Conservation (phyloP, 148 eudicot species). For the Rhododendron vialii region DNA sequence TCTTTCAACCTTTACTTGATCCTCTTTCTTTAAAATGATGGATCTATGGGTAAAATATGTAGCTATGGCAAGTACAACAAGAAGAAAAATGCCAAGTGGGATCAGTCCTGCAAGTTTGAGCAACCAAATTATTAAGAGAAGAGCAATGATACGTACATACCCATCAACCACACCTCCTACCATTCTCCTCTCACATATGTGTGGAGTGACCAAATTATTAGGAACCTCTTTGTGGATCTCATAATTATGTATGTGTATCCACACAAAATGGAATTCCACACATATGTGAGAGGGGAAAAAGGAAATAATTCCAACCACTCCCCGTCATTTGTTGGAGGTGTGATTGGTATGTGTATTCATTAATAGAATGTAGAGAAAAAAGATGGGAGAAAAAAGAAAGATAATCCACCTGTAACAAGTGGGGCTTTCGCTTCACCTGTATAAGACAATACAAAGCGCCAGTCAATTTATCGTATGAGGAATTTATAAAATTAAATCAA, state of each 20-base stretch:
- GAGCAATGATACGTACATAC: too few relatives aligned
- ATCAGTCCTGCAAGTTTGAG: background rate
- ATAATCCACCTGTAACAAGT: background rate
- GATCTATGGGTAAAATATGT: background rate
- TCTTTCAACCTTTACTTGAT: conserved; percentile 2
- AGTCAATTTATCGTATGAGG: background rate
- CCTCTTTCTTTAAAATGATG: conserved; percentile 1
- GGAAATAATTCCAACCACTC: too few relatives aligned
- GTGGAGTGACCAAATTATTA: too few relatives aligned
- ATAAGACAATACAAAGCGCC: background rate
- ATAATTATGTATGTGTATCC: too few relatives aligned
- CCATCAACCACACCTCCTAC: too few relatives aligned
- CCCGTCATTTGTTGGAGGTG: background rate
- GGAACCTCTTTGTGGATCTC: too few relatives aligned
- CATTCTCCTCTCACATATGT: too few relatives aligned
- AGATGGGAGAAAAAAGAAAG: background rate
- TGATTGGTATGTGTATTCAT: too few relatives aligned
- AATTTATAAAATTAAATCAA: too few relatives aligned
- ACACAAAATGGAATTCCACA: too few relatives aligned
- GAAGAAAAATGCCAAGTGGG: background rate
- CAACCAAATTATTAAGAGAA: background rate
- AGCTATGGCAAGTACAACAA: background rate
- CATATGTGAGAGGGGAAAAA: too few relatives aligned
- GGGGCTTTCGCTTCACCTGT: background rate
- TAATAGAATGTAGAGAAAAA: background rate